phyloP scores from a whole-genome alignment of 306 rosid genomes.

The Aeschynomene evenia region DNA sequence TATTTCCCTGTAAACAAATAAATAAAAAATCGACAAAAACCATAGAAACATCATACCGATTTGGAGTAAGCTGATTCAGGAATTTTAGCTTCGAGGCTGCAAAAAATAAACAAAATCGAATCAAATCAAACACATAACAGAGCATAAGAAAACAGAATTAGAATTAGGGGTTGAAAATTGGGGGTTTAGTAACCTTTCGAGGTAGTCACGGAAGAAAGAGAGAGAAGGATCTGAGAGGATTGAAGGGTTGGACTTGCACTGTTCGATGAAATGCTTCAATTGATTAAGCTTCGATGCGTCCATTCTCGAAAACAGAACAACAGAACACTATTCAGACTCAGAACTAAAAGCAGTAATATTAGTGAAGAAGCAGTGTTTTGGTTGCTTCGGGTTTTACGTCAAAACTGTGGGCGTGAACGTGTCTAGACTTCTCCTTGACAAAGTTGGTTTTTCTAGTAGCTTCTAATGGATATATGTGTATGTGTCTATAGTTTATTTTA shows the following conservation, averaged over 20 bases:
- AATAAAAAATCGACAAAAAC: background rate
- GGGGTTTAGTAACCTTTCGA: slow-evolving; percentile 63
- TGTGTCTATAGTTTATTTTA: too few relatives aligned
- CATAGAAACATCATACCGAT: slow-evolving; percentile 47
- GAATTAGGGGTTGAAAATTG: too few relatives aligned
- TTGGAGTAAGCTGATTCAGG: slow-evolving; percentile 54
- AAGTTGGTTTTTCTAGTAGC: background rate
- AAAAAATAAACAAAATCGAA: background rate
- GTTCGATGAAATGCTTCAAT: slow-evolving; percentile 70
- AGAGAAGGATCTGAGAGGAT: slow-evolving; percentile 75
- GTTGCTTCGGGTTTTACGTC: background rate
- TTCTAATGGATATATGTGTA: background rate
- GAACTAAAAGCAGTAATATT: too few relatives aligned
- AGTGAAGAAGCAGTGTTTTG: background rate
- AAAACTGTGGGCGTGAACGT: background rate
- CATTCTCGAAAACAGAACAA: too few relatives aligned
- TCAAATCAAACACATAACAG: background rate
- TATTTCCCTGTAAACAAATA: background rate
- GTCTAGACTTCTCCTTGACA: background rate
- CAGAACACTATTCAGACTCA: too few relatives aligned
- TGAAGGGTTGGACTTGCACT: slow-evolving; percentile 77
- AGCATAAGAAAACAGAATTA: background rate
- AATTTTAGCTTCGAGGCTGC: slow-evolving; percentile 69
- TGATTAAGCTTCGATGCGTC: slow-evolving; percentile 64
- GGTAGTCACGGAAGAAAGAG: slow-evolving; percentile 87